Evolutionary conservation across 768 basidiomycete species (phyloP).

Genomic region (Pleurotus ostreatus): DNA sequence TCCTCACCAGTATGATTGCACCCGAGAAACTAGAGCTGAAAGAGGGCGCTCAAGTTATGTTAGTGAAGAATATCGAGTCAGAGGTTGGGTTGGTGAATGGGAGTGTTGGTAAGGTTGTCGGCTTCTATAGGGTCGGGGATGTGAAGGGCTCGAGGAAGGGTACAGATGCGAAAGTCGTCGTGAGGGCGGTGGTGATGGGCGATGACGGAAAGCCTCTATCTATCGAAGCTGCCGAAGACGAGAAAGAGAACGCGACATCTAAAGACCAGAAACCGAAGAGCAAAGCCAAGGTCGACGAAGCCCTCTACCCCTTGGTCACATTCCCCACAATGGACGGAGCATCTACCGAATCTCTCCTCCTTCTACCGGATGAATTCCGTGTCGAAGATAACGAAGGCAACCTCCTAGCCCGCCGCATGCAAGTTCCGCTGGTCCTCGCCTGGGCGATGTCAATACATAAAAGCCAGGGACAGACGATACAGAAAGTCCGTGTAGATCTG

Average conservation of each 20-base stretch:
- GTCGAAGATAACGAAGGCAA: slow-evolving; percentile 51
- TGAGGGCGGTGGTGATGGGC: slow-evolving; percentile 27
- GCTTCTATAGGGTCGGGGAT: slow-evolving; percentile 35
- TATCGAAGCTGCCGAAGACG: slow-evolving; percentile 42
- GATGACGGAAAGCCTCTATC: slow-evolving; percentile 34
- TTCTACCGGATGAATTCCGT: slow-evolving; percentile 49
- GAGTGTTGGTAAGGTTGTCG: slow-evolving; percentile 66
- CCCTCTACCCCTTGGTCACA: slow-evolving; percentile 42
- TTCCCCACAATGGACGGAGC: slow-evolving; percentile 29
- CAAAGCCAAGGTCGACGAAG: slow-evolving; percentile 25
- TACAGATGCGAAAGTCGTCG: slow-evolving; percentile 15
- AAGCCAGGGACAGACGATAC: slow-evolving; percentile 77
- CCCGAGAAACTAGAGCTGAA: slow-evolving; percentile 53
- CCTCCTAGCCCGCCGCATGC: slow-evolving; percentile 41
- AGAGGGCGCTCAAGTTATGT: slow-evolving; percentile 55
- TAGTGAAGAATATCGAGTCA: slow-evolving; percentile 69
- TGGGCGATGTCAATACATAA: slow-evolving; percentile 89
- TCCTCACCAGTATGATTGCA: slow-evolving; percentile 62
- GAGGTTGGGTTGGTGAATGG: slow-evolving; percentile 60
- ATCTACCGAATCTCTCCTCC: slow-evolving; percentile 38
- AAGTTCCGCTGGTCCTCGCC: slow-evolving; percentile 57
- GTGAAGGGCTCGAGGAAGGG: slow-evolving; percentile 12
- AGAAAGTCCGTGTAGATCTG: slow-evolving; percentile 76
- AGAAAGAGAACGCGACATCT: slow-evolving; percentile 44
- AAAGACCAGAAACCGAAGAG: slow-evolving; percentile 21